Conservation (phyloP, 768 basidiomycete species). For the Hericium alpestre region DNA sequence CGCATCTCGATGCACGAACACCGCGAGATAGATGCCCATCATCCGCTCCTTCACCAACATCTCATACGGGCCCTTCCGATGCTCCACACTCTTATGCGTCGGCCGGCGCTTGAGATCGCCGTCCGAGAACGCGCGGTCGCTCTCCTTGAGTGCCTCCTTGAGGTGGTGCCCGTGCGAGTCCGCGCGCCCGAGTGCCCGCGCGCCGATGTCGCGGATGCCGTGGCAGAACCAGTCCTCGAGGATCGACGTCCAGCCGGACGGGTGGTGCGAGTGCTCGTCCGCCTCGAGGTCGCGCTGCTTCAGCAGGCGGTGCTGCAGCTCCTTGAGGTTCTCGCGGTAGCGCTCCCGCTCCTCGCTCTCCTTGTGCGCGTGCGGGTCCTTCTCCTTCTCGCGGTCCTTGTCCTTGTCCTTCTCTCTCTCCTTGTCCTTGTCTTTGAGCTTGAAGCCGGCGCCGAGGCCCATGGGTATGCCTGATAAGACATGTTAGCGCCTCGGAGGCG, state of each 20-base stretch:
- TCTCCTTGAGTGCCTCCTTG: constrained; percentile 21
- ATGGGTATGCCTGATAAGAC: constrained; percentile 54
- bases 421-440: constrained; percentile 38
- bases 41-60: constrained; percentile 81
- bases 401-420: constrained; percentile 25
- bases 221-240: constrained; percentile 66
- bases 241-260: constrained; percentile 63
- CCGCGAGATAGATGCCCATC: constrained; percentile 77
- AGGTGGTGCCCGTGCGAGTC: constrained; percentile 13
- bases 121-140: constrained; percentile 14
- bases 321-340: constrained; percentile 10
- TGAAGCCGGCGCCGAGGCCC: constrained; percentile 71
- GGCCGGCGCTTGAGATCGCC: constrained; percentile 34
- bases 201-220: constrained; percentile 16
- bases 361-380: constrained; percentile 26
- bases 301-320: constrained; percentile 16
- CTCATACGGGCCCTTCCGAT: constrained; percentile 65
- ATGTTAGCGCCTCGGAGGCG: not conserved
- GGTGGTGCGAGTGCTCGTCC: constrained; percentile 12
- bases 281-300: constrained; percentile 17
- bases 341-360: constrained; percentile 20
- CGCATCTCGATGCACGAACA: constrained; percentile 69
- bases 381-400: constrained; percentile 22
- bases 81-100: constrained; percentile 30
- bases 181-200: constrained; percentile 23